These are phyloP conservation scores for Hyaloscypha finlandica DNA, from an alignment of 495 filamentous ascomycete genomes.

Conservation along the genomic window DNA sequence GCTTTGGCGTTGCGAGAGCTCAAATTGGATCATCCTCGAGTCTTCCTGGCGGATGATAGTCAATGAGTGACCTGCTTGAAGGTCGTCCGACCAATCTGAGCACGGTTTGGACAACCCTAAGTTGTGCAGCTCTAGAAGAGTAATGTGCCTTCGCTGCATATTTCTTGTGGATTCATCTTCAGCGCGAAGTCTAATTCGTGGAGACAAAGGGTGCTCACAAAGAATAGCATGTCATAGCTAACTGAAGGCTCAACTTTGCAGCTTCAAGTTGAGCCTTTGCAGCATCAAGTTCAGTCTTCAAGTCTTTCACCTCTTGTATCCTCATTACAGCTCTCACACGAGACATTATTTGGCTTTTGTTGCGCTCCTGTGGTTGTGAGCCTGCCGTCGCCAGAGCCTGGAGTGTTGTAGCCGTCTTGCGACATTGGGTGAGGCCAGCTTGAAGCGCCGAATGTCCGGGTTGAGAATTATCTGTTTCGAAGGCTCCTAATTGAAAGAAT, in stretches of 20 bases:
- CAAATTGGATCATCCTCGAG: neutral
- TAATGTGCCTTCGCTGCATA: too few relatives aligned
- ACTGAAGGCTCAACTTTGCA: neutral
- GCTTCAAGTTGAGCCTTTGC: conserved; percentile 1
- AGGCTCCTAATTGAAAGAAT: neutral
- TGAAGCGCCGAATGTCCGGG: neutral
- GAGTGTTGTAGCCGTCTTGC: neutral
- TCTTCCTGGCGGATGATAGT: neutral
- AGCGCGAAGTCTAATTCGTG: too few relatives aligned
- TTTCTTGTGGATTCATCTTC: too few relatives aligned
- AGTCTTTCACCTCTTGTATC: conserved; percentile 1
- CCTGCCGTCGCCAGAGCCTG: neutral
- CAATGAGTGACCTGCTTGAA: neutral
- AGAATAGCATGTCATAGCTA: neutral
- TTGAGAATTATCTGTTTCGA: neutral
- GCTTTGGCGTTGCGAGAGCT: neutral
- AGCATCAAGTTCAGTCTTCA: neutral
- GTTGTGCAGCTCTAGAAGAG: too few relatives aligned
- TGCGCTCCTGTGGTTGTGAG: neutral
- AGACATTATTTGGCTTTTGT: neutral
- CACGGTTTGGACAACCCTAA: too few relatives aligned
- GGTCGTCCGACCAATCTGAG: too few relatives aligned
- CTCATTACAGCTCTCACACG: neutral
- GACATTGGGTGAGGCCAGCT: neutral
- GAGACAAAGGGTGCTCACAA: neutral